Base-by-base conservation (phyloP, 2,329 filamentous ascomycete genomes). In the Emergomyces africanus region DNA sequence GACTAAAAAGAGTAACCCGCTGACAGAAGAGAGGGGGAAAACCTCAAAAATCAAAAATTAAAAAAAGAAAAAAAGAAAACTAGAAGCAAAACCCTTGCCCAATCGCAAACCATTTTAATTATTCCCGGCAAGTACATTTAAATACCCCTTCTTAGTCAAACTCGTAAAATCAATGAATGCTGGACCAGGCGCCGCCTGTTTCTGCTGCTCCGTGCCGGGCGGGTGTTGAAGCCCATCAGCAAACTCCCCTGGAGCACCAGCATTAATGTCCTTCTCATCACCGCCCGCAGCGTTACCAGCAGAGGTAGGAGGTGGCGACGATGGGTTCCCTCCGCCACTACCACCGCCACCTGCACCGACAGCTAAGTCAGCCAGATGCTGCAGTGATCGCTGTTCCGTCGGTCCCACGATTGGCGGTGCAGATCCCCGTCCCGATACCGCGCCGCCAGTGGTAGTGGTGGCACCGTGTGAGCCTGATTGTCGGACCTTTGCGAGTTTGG, bases 371-470 rank as follows among this genome's bases (percentile, higher is more conserved):
- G 74, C 74, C 12, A 76, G 65, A 60, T 75, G 74, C 59, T 76
- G 73, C 8, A 76, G 67, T 30, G 74, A 76, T 57, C 73, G 73
- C 59, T 76, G 74, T 61, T 75, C 74, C 25, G 72, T 75, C 15
- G 72, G 71, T 3, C 72, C 72, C 63, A 75, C 68, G 15, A 73
- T 63, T 14, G 71, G 72, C 1, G 69, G 71, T 5, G 66, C 67
- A 4, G 63, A 57, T 41, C 49, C 33, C 61, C 63, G n/a, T 5
- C 20, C 42, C 58, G 63, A 2, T 3, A 8, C 42, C 56, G 48
- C 55, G n/a, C 46, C 48, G 15, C 39, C 53, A 15, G 20, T 54
- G 25, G 42, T 54, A 28, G 25, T 18, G 25, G 60, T 23, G 59
- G 59, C 35, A 67, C 66, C 44, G 68, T 65, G 59, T 69, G 67